Base-by-base conservation (phyloP, 768 basidiomycete species). In the Pulveroboletus ravenelii region DNA sequence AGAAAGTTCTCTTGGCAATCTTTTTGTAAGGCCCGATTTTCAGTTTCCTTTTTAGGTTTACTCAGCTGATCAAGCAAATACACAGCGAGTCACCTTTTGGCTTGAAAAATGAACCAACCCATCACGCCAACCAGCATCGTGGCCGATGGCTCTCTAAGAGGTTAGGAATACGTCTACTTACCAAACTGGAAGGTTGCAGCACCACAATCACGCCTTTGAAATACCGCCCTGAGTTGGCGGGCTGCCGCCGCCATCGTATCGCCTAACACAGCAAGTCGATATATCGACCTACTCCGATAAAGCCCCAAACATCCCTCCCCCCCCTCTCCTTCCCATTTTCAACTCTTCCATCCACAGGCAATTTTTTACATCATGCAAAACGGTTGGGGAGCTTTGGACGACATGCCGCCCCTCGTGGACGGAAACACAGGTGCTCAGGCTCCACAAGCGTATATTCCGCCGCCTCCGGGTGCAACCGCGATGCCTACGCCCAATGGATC, bases 361-460 rank as follows among this genome's bases (percentile, higher is more conserved):
- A 27, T 27, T 27, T 54, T 23, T 55, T 43, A 66, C n/a, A n/a
- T 40, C 42, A 58, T 60, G 54, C 47, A 10, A 29, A 55, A 1
- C 40, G 35, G 31, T 29, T 64, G 58, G 47, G 40, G 1, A 29
- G 15, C 31, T 15, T 67, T 50, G 56, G 52, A 48, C 5, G 67
- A 56, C 17, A 69, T 67, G 61, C 66, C 67, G 3, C 30, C 37
- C 2, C 52, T 67, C 12, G 67, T 63, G 12, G 63, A 67, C 3
- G 47, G 59, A 20, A 29, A 54, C 40, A 18, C 41, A 34, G 5
- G 9, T n/a, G 39, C 53, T 32, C 51, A 47, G 29, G 8, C 47
- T 2, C 35, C 45, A 18, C 51, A 8, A 31, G 13, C 5, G n/a
- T 0, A 17, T 20, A 67, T 67, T 18, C 67, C 61, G 10, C 66